Percentiles rank a stretch among this genome's conserved stretches.
These are phyloP conservation scores for Diaporthe sp. DNA, from an alignment of 2,329 filamentous ascomycete genomes.

Conservation along the genomic window DNA sequence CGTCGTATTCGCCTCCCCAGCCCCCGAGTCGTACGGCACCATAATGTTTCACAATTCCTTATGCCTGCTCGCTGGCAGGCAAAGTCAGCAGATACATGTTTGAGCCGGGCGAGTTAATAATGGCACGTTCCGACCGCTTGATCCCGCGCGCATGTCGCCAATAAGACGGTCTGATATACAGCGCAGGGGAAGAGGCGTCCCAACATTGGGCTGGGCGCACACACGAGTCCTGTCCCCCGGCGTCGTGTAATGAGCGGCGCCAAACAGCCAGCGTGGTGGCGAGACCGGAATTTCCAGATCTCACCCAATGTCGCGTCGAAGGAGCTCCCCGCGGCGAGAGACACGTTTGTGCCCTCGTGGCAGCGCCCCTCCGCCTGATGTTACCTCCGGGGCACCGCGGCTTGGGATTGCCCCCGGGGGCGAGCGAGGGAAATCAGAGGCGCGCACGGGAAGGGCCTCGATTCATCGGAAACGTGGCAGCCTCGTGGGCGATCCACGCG, in stretches of 20 bases:
- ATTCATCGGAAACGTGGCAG: slow-evolving; percentile 33
- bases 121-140: not conserved
- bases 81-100: slow-evolving; percentile 7
- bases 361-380: slow-evolving; percentile 2
- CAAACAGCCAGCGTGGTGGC: slow-evolving; percentile 2
- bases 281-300: slow-evolving; percentile 6
- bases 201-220: not conserved
- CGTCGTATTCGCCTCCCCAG: slow-evolving; percentile 8
- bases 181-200: not conserved
- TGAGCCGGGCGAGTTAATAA: slow-evolving; percentile 13
- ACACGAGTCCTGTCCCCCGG: slow-evolving; percentile 3
- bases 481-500: slow-evolving; percentile 32
- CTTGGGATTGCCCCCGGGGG: slow-evolving; percentile 8
- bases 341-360: not conserved
- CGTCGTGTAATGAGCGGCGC: slow-evolving; percentile 10
- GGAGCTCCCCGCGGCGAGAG: not conserved
- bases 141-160: slow-evolving; percentile 5
- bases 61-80: slow-evolving; percentile 6
- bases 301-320: slow-evolving; percentile 22
- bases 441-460: slow-evolving; percentile 13
- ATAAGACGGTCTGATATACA: slow-evolving; percentile 11
- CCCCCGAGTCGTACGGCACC: slow-evolving; percentile 19
- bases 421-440: not conserved
- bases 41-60: slow-evolving; percentile 19
- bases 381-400: not conserved